Evolutionary conservation across 805 yeast species (phyloP).

Genomic region (Metschnikowia reukaufii): DNA sequence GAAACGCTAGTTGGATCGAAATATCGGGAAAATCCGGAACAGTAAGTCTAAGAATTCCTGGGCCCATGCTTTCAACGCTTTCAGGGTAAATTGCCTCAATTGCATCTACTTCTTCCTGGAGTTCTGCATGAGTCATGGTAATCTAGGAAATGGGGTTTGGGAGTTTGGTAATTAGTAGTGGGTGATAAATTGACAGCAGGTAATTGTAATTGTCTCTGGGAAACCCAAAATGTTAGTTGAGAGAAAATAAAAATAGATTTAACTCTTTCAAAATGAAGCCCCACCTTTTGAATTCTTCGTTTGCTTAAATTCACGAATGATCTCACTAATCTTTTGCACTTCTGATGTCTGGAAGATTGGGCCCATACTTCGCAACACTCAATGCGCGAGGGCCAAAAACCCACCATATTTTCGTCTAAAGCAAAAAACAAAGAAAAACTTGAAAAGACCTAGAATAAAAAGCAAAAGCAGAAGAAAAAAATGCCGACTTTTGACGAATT

Average conservation of each 20-base stretch:
- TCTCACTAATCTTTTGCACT: too few relatives aligned
- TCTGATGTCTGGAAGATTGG: too few relatives aligned
- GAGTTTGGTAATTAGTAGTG: too few relatives aligned
- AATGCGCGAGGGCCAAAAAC: background rate
- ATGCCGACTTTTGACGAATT: slow-evolving; percentile 30
- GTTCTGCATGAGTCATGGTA: slow-evolving; percentile 12
- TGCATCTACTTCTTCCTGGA: slow-evolving; percentile 70
- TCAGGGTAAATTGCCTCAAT: slow-evolving; percentile 87
- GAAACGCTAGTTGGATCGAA: slow-evolving; percentile 68
- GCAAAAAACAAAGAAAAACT: background rate
- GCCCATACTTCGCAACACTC: background rate
- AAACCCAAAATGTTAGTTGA: too few relatives aligned
- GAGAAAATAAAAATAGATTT: too few relatives aligned
- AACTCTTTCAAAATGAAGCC: too few relatives aligned
- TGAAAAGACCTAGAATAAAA: background rate
- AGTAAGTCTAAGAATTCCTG: slow-evolving; percentile 45
- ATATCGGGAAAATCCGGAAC: slow-evolving; percentile 65
- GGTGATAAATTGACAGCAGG: too few relatives aligned
- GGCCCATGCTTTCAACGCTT: slow-evolving; percentile 40
- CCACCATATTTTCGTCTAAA: too few relatives aligned
- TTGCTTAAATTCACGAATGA: too few relatives aligned
- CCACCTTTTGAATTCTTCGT: too few relatives aligned
- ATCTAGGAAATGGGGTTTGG: background rate
- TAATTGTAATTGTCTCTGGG: too few relatives aligned
- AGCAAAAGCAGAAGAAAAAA: background rate